Conservation (phyloP, 2,329 filamentous ascomycete genomes). For the Fusarium sp. region DNA sequence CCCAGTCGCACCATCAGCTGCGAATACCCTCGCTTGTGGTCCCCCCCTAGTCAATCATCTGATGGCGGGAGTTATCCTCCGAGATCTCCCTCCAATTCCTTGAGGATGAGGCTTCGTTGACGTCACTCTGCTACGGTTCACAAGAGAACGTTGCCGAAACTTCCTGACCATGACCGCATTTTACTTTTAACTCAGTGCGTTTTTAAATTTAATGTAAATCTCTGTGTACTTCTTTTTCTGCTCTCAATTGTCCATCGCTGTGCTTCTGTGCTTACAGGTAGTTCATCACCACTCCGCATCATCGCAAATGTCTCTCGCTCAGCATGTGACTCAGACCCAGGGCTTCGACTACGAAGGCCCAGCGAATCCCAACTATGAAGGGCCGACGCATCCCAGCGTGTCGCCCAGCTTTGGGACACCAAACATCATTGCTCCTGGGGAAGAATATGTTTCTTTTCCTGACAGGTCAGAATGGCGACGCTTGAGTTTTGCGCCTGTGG, state of each 20-base stretch:
- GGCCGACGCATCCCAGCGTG: not conserved
- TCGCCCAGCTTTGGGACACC: not conserved
- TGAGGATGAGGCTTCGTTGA: slow-evolving; percentile 23
- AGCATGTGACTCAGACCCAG: slow-evolving; percentile 58
- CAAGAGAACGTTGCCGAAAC: slow-evolving; percentile 23
- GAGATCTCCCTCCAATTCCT: not conserved
- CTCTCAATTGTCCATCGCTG: too few species aligned
- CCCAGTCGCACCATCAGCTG: not conserved
- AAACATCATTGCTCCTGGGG: not conserved
- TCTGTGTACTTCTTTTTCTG: too few species aligned
- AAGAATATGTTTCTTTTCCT: slow-evolving; percentile 12
- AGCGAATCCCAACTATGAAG: slow-evolving; percentile 40
- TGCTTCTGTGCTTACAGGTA: not conserved
- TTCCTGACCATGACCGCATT: slow-evolving; percentile 16
- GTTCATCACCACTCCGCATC: not conserved
- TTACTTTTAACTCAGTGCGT: not conserved
- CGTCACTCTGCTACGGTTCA: slow-evolving; percentile 26
- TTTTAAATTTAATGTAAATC: not conserved
- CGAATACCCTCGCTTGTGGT: slow-evolving; percentile 25
- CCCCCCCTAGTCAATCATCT: slow-evolving; percentile 7
- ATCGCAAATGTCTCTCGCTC: slow-evolving; percentile 58
- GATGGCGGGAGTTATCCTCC: not conserved
- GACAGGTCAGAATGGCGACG: slow-evolving; percentile 45
- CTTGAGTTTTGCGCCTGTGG: slow-evolving; percentile 49
- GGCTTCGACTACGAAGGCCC: slow-evolving; percentile 57